Percentiles rank a stretch among this genome's conserved stretches.
Conservation (phyloP, 1,139 yeast genomes). For the Suhomyces guaymorum region DNA sequence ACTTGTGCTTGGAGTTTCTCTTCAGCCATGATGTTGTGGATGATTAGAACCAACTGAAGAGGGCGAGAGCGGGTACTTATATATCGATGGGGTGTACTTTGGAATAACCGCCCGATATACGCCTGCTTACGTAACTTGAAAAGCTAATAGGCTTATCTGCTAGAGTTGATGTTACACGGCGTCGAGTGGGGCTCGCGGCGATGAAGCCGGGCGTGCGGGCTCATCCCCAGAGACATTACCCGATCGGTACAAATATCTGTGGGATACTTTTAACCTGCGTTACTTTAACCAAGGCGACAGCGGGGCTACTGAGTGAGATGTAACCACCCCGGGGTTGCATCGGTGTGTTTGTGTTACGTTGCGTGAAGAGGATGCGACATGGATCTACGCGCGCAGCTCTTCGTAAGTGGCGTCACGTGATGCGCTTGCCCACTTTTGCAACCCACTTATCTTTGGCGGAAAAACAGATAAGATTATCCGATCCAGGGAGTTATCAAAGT, state of each 20-base stretch:
- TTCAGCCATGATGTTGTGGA: constrained; percentile 6
- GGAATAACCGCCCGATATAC: no score
- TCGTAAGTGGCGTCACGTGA: no score
- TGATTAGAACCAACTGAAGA: background rate
- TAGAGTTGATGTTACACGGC: constrained; percentile 13
- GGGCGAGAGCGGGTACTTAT: constrained; percentile 1
- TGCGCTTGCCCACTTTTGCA: no score
- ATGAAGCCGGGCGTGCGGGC: background rate
- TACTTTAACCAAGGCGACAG: no score
- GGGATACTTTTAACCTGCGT: no score
- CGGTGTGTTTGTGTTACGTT: constrained; percentile 6
- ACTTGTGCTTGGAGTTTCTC: constrained; percentile 13
- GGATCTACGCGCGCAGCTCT: no score
- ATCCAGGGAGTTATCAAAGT: no score
- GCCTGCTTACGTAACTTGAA: constrained; percentile 10
- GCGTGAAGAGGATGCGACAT: constrained; percentile 1
- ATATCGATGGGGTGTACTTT: background rate
- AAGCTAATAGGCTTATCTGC: constrained; percentile 3
- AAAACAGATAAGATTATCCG: no score
- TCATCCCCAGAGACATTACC: constrained; percentile 4
- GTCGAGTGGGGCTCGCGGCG: constrained; percentile 6
- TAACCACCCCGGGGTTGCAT: constrained; percentile 6
- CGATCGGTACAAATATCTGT: constrained; percentile 1
- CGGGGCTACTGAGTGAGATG: constrained; percentile 3
- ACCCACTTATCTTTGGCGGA: no score